Percentiles rank a stretch among this genome's conserved stretches.
These are phyloP conservation scores for Microthyrium microscopicum DNA, from an alignment of 2,329 filamentous ascomycete species.

Conservation along the genomic window DNA sequence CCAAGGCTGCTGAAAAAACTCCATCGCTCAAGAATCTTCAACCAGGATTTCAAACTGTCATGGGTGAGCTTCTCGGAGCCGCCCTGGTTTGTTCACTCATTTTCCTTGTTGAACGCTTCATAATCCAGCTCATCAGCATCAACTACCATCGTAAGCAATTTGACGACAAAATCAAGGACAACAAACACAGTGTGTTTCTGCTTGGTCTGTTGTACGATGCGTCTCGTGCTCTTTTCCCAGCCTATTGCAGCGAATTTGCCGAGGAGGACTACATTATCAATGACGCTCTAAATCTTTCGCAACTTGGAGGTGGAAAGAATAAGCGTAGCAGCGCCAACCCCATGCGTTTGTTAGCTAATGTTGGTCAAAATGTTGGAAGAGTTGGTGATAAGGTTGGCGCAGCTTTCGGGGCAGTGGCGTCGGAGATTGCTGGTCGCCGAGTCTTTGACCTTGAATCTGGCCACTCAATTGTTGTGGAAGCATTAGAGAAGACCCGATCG, in stretches of 20 bases:
- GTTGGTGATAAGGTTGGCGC: conserved; percentile 82
- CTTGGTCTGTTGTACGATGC: conserved; percentile 80
- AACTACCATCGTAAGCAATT: conserved; percentile 77
- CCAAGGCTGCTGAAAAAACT: conserved; percentile 12
- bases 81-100: conserved; percentile 52
- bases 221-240: conserved; percentile 73
- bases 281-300: conserved; percentile 48
- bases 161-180: conserved; percentile 67
- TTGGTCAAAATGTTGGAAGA: conserved; percentile 49
- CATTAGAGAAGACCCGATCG: conserved; percentile 66
- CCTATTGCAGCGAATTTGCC: conserved; percentile 77
- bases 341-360: conserved; percentile 54
- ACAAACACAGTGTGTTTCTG: conserved; percentile 71
- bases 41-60: conserved; percentile 35
- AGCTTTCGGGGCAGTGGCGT: conserved; percentile 81
- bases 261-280: conserved; percentile 89
- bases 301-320: conserved; percentile 33
- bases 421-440: conserved; percentile 88
- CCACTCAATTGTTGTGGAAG: conserved; percentile 77
- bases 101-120: conserved; percentile 58
- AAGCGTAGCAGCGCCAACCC: conserved; percentile 53
- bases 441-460: conserved; percentile 86
- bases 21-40: conserved; percentile 13
- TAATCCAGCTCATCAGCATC: conserved; percentile 71
- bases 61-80: conserved; percentile 50